Evolutionary conservation across 2,329 filamentous ascomycete genomes (phyloP), one percentile per base, ranked within the genome.

Genomic region (Pseudogymnoascus sp.): DNA sequence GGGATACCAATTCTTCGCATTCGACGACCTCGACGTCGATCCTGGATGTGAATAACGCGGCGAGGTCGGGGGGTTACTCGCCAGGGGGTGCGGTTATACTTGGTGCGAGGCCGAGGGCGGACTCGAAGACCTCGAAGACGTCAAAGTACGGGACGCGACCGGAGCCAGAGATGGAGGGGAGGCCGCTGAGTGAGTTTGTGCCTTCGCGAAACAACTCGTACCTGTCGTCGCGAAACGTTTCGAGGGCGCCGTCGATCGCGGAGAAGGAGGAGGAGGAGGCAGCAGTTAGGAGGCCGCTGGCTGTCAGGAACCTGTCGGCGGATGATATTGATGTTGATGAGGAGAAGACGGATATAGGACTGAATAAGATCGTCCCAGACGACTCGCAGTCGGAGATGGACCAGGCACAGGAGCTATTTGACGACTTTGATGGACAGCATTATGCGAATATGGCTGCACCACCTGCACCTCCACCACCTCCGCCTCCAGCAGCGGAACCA

Each of bases 361-460:
- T 37, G 18, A 37, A 37, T 10, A 37, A 21, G 4, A 7, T 12
- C 5, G 16, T 61, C 16, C 12, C 18, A n/a, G 34, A 40, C 16
- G 34, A 61, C 16, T 40, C 31, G 4, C 59, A 68, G 31, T 69
- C 67, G 42, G 89, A 88, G 1, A 86, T 81, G 64, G 85, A 88
- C 34, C 85, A 89, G 71, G 84, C 84, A 16, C 78, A 85, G 66
- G 76, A 81, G 40, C 83, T 89, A 2, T 95, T 93, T 77, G 83
- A 85, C 45, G 89, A 93, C 72, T 95, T 95, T 71, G 90, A 95
- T 72, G 90, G 90, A 39, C 87, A 88, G 12, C 89, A 93, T 71
- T 91, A 86, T 72, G 63, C 70, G 23, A 54, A 54, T 68, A 4
- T 64, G 37, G 10, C 16, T 6, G 57, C 18, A 16, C 57, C 68